phyloP scores from a whole-genome alignment of 1,284 basidiomycete genomes.

The Polyporus tsugae region DNA sequence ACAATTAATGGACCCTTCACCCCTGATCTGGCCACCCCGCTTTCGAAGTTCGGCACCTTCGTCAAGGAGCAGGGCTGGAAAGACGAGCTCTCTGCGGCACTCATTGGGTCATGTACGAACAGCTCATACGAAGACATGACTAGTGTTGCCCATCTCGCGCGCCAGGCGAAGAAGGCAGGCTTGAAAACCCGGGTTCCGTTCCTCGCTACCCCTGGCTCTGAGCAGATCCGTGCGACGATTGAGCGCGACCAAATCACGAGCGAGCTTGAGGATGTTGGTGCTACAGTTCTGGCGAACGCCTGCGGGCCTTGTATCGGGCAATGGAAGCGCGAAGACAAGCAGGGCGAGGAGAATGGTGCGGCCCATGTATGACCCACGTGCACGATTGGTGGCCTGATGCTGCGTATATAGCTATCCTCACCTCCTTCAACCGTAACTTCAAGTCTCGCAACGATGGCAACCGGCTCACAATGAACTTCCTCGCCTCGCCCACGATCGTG shows the following conservation, averaged over 20 bases:
- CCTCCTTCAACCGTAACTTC: conserved; percentile 99
- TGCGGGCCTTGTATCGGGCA: conserved; percentile 99
- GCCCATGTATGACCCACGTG: not conserved
- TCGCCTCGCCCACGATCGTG: conserved; percentile 96
- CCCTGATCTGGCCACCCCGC: conserved; percentile 93
- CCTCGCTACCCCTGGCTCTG: conserved; percentile 96
- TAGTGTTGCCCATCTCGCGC: conserved; percentile 90
- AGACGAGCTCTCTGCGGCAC: conserved; percentile 88
- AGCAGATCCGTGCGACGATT: conserved; percentile 98
- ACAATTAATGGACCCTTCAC: conserved; percentile 98
- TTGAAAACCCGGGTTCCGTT: conserved; percentile 82
- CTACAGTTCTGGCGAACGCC: conserved; percentile 94
- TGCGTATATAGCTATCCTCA: conserved; percentile 83
- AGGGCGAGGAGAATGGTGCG: conserved; percentile 91
- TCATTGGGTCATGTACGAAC: conserved; percentile 99
- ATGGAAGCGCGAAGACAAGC: conserved; percentile 95
- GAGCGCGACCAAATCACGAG: conserved; percentile 92
- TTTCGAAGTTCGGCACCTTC: conserved; percentile 90
- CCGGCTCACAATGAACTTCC: conserved; percentile 95
- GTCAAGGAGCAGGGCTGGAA: conserved; percentile 90
- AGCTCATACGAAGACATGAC: conserved; percentile 97
- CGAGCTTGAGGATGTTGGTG: conserved; percentile 87
- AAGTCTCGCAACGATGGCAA: conserved; percentile 99
- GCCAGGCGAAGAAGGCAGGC: conserved; percentile 87
- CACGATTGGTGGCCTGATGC: not conserved